A percentile compares a stretch with the other conserved stretches of the same genome.
phyloP scores from a whole-genome alignment of 148 eudicot species.

The Fallopia convolvulus region DNA sequence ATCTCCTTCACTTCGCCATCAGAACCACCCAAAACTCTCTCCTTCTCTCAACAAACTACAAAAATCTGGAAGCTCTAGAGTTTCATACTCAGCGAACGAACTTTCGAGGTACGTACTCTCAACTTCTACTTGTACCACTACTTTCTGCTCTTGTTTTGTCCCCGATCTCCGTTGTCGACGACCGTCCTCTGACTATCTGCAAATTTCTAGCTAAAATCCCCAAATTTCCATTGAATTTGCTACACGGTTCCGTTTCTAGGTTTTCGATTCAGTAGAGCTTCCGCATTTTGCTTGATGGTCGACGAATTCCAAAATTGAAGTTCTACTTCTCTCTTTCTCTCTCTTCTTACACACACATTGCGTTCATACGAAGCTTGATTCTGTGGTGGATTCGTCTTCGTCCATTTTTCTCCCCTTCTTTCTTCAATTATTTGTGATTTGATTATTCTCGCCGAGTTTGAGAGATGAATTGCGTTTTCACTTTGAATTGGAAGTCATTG shows the following conservation, averaged over 20 bases:
- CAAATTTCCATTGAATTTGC: background rate
- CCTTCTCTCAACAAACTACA: background rate
- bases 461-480: background rate
- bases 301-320: background rate
- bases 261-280: background rate
- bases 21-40: background rate
- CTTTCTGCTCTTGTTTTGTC: background rate
- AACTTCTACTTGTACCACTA: background rate
- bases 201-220: background rate
- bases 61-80: background rate
- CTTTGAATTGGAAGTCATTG: background rate
- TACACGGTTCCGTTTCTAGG: background rate
- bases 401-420: background rate
- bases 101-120: background rate
- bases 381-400: background rate
- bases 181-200: background rate
- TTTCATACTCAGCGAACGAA: background rate
- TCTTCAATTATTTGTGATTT: background rate
- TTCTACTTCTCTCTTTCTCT: background rate
- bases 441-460: background rate
- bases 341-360: background rate
- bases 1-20: conserved; percentile 4
- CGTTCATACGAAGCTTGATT: background rate
- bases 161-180: background rate
- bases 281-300: background rate